Evolutionary conservation across 2,329 filamentous ascomycete species (phyloP).

Genomic region (Colletotrichum tofieldiae): DNA sequence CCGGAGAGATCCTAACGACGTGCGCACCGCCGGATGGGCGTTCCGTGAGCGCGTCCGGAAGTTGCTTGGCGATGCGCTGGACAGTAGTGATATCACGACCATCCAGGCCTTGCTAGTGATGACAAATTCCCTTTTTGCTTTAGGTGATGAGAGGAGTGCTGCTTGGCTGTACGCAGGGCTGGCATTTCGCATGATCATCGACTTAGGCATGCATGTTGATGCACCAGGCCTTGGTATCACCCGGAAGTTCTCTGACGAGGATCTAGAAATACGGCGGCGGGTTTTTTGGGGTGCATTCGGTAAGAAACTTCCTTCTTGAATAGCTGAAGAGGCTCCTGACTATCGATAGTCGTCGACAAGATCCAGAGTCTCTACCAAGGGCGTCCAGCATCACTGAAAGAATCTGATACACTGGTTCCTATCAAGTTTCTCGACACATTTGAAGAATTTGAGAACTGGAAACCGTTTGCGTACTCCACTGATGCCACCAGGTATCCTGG

Average conservation of each 20-base stretch:
- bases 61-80: conserved; percentile 62
- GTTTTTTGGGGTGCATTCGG: conserved; percentile 63
- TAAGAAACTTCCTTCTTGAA: conserved; percentile 44
- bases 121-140: conserved; percentile 65
- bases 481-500: conserved; percentile 49
- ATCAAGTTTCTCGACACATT: conserved; percentile 64
- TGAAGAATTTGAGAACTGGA: conserved; percentile 68
- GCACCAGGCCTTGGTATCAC: conserved; percentile 50
- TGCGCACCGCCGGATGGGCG: conserved; percentile 63
- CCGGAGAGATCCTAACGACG: conserved; percentile 61
- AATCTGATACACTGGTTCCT: conserved; percentile 62
- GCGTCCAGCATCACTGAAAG: conserved; percentile 63
- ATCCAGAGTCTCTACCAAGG: conserved; percentile 70
- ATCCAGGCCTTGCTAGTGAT: conserved; percentile 69
- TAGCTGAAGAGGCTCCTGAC: conserved; percentile 12
- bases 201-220: conserved; percentile 68
- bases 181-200: conserved; percentile 70
- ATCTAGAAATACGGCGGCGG: conserved; percentile 60
- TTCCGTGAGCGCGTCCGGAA: conserved; percentile 63
- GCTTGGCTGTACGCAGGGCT: conserved; percentile 73
- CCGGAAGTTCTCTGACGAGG: conserved; percentile 59
- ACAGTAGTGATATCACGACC: conserved; percentile 67
- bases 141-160: conserved; percentile 65
- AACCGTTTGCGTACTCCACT: conserved; percentile 59
- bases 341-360: conserved; percentile 60